Evolutionary conservation across 139 green algal genomes (phyloP), one percentile per base, ranked within the genome.

Genomic region (Nannochloris sp.): DNA sequence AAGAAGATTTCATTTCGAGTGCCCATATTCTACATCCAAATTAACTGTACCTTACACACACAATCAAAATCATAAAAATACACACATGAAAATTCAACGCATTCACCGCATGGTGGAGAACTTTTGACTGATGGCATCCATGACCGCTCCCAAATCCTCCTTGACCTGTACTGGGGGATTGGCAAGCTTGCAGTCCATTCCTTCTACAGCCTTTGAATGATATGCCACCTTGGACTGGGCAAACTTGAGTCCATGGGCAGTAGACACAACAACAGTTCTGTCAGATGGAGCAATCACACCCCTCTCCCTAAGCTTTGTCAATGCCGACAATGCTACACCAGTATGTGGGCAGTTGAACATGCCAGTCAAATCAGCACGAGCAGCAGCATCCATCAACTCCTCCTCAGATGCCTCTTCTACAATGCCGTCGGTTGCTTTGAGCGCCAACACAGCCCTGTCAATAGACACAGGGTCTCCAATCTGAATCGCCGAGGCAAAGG

Each of bases 381-480:
- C 93, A 6, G 93, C 88, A 30, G 93, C 93, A 55, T 99, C 93
- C 92, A 99, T 98, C 20, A 99, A 82, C 78, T 99, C 93, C 76
- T 98, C 93, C 81, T 99, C 93, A 5, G 65, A 93, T 2, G 93
- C 93, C 79, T 99, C 93, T 83, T 97, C 93, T 45, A 99, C 93
- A 33, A 99, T 84, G 43, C 93, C 93, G 67, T 98, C 74, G 20
- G 73, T 86, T 48, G 81, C 90, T 49, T 84, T 70, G 23, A 99
- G 79, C n/a, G 93, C 93, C 65, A 93, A 73, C 62, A 99, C 91
- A n/a, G 93, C 93, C 26, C 93, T 83, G 73, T 99, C 84, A 65
- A 97, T 97, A 12, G 89, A 97, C 29, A 99, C 93, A 0, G 93
- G 93, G 77, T 99, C 93, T 8, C 93, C 93, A 51, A 99, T 99